phyloP scores from a whole-genome alignment of 2,329 filamentous ascomycete genomes.

The Ophiocordyceps australis region DNA sequence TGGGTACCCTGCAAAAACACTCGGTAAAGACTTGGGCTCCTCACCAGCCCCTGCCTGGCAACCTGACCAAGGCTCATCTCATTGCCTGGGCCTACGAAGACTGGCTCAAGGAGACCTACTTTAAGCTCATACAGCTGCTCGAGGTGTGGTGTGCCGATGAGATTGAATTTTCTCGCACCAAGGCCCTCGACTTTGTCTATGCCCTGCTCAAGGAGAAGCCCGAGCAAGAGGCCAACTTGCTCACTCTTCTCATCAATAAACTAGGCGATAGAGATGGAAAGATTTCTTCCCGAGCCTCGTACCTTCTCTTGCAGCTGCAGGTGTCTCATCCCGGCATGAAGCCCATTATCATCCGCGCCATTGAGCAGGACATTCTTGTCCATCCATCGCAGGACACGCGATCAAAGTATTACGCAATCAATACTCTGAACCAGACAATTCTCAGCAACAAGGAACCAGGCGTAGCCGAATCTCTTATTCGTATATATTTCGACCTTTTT shows the following conservation, averaged over 20 bases:
- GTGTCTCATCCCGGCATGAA: constrained; percentile 90
- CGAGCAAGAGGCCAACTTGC: constrained; percentile 87
- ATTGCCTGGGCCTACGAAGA: constrained; percentile 87
- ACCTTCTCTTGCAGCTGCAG: constrained; percentile 81
- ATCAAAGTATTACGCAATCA: constrained; percentile 89
- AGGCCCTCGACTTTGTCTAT: constrained; percentile 80
- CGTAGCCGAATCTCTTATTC: constrained; percentile 62
- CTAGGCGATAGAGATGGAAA: constrained; percentile 90
- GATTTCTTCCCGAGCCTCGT: constrained; percentile 83
- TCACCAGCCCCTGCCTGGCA: constrained; percentile 54
- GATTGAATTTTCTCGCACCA: constrained; percentile 78
- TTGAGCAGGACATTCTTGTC: constrained; percentile 79
- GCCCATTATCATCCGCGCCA: constrained; percentile 60
- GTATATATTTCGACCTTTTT: constrained; percentile 88
- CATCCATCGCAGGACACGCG: constrained; percentile 73
- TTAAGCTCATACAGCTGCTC: constrained; percentile 78
- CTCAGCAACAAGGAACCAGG: constrained; percentile 68
- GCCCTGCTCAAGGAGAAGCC: constrained; percentile 88
- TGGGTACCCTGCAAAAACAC: constrained; percentile 49
- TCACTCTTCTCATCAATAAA: constrained; percentile 88
- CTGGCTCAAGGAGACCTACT: constrained; percentile 87
- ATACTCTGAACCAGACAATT: constrained; percentile 93
- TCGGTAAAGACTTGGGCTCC: constrained; percentile 42
- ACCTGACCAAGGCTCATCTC: constrained; percentile 58
- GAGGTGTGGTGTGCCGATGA: constrained; percentile 92